Evolutionary conservation across 2,329 filamentous ascomycete genomes (phyloP).

Genomic region (Aspergillus novofumigatus): DNA sequence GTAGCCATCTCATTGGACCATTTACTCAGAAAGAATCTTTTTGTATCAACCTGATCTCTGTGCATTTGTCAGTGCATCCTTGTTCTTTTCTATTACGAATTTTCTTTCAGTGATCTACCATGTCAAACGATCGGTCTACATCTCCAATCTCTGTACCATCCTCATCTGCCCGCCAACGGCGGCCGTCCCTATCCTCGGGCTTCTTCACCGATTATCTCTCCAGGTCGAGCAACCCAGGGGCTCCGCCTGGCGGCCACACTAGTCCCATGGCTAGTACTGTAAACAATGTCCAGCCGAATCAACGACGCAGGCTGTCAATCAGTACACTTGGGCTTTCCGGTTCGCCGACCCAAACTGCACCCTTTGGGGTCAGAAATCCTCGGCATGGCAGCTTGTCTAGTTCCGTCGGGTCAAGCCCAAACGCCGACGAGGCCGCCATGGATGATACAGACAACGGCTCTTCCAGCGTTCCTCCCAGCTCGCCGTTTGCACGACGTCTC

Average conservation of each 20-base stretch:
- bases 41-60: not conserved
- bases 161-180: conserved; percentile 37
- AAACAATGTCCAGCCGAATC: conserved; percentile 45
- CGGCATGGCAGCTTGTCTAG: conserved; percentile 69
- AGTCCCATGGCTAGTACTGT: conserved; percentile 50
- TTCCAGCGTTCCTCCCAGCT: conserved; percentile 58
- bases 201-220: conserved; percentile 41
- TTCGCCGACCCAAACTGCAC: conserved; percentile 56
- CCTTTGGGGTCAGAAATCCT: conserved; percentile 48
- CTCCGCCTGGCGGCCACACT: conserved; percentile 16
- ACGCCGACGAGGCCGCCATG: conserved; percentile 42
- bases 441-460: conserved; percentile 66
- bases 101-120: conserved; percentile 21
- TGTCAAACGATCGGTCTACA: conserved; percentile 42
- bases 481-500: conserved; percentile 71
- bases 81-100: not conserved
- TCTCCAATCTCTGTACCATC: conserved; percentile 37
- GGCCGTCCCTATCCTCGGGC: conserved; percentile 43
- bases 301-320: conserved; percentile 68
- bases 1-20: not conserved
- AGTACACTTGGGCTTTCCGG: conserved; percentile 71
- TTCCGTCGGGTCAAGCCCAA: conserved; percentile 43
- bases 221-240: conserved; percentile 21
- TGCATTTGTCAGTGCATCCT: not conserved
- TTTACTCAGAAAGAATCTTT: not conserved